phyloP scores from a whole-genome alignment of 2,329 filamentous ascomycete genomes.

The Didymella pinodella region DNA sequence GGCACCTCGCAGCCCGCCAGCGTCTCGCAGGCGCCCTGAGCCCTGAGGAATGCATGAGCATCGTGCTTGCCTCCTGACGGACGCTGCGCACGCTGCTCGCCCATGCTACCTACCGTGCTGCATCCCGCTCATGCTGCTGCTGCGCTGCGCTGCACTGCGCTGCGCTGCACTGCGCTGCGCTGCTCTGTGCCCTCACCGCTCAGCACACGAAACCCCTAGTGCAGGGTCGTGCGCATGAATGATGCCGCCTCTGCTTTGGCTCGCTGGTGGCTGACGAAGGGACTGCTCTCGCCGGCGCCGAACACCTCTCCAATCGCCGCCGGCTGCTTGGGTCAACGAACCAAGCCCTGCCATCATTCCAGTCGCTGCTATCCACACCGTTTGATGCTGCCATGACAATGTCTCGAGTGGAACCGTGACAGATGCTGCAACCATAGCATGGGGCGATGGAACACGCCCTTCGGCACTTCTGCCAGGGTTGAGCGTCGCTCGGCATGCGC shows the following conservation, averaged over 20 bases:
- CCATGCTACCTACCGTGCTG: slow-evolving; percentile 9
- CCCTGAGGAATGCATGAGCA: neutral
- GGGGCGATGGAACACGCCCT: slow-evolving; percentile 8
- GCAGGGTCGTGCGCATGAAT: slow-evolving; percentile 17
- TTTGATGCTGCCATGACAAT: slow-evolving; percentile 17
- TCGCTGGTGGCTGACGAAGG: slow-evolving; percentile 12
- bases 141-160: neutral
- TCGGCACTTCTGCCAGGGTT: slow-evolving; percentile 13
- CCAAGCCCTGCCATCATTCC: slow-evolving; percentile 19
- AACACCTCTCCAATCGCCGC: slow-evolving; percentile 19
- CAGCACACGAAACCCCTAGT: slow-evolving; percentile 14
- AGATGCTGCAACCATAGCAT: slow-evolving; percentile 17
- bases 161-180: neutral
- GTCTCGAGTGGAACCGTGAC: slow-evolving; percentile 20
- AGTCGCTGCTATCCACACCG: slow-evolving; percentile 13
- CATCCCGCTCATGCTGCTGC: slow-evolving; percentile 1
- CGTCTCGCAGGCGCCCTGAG: slow-evolving; percentile 12
- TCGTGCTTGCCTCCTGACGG: neutral
- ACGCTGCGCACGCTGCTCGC: slow-evolving; percentile 9
- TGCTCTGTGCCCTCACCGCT: slow-evolving; percentile 18
- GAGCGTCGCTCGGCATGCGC: slow-evolving; percentile 22
- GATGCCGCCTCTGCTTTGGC: slow-evolving; percentile 13
- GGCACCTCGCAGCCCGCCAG: slow-evolving; percentile 4
- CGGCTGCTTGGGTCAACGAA: slow-evolving; percentile 21
- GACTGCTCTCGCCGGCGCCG: slow-evolving; percentile 17